Evolutionary conservation across 495 filamentous ascomycete species (phyloP).

Genomic region (Penicillium pulvis): DNA sequence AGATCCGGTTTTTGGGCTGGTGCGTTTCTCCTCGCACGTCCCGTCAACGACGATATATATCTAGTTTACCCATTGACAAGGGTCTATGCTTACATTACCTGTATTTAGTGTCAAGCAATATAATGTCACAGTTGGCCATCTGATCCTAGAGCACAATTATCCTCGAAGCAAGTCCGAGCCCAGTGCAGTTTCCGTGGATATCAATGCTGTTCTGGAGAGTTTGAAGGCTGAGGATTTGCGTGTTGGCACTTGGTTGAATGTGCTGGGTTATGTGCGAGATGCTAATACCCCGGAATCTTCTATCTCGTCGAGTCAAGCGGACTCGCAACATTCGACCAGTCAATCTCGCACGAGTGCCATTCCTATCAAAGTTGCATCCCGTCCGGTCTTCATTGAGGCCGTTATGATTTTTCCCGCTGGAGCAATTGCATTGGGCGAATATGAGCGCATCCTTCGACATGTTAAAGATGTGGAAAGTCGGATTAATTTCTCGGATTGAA

Average conservation of each 20-base stretch:
- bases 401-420: constrained; percentile 68
- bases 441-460: constrained; percentile 54
- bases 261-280: constrained; percentile 75
- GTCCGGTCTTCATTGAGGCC: constrained; percentile 57
- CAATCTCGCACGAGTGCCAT: background rate
- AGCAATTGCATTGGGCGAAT: constrained; percentile 61
- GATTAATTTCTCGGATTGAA: background rate
- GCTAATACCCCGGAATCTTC: constrained; percentile 12
- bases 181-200: constrained; percentile 61
- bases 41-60: background rate
- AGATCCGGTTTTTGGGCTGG: constrained; percentile 93
- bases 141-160: constrained; percentile 69
- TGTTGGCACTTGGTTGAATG: constrained; percentile 86
- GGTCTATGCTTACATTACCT: background rate
- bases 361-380: constrained; percentile 15
- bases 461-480: constrained; percentile 37
- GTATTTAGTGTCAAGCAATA: constrained; percentile 68
- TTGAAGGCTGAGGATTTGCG: constrained; percentile 65
- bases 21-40: constrained; percentile 42
- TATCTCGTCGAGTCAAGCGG: constrained; percentile 15
- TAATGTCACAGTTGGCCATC: constrained; percentile 53
- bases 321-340: constrained; percentile 6
- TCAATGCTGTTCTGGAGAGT: constrained; percentile 67
- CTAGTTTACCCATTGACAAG: background rate
- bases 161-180: constrained; percentile 40